Evolutionary conservation across 192 early-diverging fungal genomes (phyloP).

Genomic region (Linnemannia schmuckeri): DNA sequence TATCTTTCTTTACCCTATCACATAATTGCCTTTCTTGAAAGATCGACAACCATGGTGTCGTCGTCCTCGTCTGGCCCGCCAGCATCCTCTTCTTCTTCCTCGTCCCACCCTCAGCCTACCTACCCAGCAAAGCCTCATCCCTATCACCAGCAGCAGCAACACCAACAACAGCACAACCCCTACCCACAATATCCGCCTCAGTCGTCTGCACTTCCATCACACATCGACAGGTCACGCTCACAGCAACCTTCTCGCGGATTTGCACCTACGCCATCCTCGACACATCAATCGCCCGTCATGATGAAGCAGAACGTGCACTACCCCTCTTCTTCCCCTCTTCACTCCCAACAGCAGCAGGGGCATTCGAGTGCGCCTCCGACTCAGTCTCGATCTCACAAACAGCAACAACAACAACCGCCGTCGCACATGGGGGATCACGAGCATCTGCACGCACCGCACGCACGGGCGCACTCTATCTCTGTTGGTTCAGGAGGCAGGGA

Average conservation of each 20-base stretch:
- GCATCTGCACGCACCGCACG: conserved; percentile 5
- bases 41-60: conserved; percentile 27
- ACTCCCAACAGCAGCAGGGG: conserved; percentile 12
- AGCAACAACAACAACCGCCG: conserved; percentile 3
- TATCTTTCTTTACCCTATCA: background rate
- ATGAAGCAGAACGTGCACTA: conserved; percentile 24
- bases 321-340: background rate
- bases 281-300: conserved; percentile 2
- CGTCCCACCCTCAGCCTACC: conserved; percentile 6
- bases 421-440: conserved; percentile 17
- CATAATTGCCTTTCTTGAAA: background rate
- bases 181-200: conserved; percentile 1
- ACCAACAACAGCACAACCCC: background rate
- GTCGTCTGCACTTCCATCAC: conserved; percentile 10
- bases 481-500: conserved; percentile 1
- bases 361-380: background rate
- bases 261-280: background rate
- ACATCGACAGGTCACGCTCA: conserved; percentile 3
- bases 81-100: conserved; percentile 7
- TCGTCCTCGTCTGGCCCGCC: conserved; percentile 18
- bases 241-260: conserved; percentile 10
- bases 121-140: conserved; percentile 5
- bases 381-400: background rate
- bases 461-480: background rate
- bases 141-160: background rate